A percentile compares a stretch with the other conserved stretches of the same genome.
Evolutionary conservation across 108 stramenopile genomes (phyloP).

Genomic region (Craspedostauros australis): DNA sequence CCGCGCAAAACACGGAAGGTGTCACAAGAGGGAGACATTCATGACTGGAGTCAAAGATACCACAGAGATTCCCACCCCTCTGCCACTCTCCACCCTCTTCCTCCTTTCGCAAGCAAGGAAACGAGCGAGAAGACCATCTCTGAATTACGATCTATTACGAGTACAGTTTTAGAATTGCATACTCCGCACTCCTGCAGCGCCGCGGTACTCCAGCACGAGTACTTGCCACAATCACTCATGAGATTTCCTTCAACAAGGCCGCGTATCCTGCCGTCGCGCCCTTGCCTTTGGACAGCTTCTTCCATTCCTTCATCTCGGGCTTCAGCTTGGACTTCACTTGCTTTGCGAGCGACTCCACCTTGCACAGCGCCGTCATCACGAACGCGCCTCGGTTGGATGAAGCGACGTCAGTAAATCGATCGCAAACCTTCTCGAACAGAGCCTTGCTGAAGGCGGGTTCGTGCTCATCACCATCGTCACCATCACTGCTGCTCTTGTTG

Average conservation of each 20-base stretch:
- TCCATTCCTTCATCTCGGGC: conserved; percentile 24
- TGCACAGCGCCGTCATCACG: conserved; percentile 58
- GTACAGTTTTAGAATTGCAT: no score
- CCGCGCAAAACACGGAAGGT: no score
- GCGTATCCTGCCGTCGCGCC: conserved; percentile 50
- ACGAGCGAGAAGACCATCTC: no score
- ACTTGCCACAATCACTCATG: no score
- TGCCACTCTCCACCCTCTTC: no score
- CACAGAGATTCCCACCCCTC: no score
- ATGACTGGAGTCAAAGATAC: no score
- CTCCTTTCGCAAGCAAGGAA: no score
- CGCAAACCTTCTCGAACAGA: conserved; percentile 38
- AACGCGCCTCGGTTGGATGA: conserved; percentile 73
- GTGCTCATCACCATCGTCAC: not conserved
- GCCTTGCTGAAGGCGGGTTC: conserved; percentile 30
- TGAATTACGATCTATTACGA: no score
- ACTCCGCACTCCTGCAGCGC: no score
- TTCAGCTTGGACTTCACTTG: conserved; percentile 37
- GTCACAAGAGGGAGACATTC: no score
- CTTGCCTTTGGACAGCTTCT: conserved; percentile 28
- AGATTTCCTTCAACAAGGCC: conserved; percentile 52
- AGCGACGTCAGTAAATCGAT: conserved; percentile 39
- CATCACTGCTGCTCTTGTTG: conserved; percentile 14
- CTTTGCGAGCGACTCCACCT: conserved; percentile 38
- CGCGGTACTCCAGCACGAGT: no score